Conservation (phyloP, 1,284 basidiomycete species). For the Polyporus tsugae region DNA sequence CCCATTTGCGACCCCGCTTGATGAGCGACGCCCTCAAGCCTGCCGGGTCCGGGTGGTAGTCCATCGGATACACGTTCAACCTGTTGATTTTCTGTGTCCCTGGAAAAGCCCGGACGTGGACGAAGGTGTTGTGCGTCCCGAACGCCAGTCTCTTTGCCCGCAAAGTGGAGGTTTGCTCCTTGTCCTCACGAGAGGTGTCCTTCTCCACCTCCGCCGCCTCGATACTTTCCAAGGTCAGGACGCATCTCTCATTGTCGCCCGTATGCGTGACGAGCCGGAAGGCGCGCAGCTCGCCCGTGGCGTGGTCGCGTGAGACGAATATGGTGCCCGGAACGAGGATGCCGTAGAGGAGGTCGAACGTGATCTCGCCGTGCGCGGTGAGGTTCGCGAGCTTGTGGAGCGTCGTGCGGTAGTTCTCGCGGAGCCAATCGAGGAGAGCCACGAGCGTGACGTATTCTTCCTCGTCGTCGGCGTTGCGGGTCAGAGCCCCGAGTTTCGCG, state of each 20-base stretch:
- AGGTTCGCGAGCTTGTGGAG: constrained; percentile 50
- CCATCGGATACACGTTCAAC: constrained; percentile 58
- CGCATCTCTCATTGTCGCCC: constrained; percentile 42
- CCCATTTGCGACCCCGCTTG: constrained; percentile 62
- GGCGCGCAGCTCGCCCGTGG: constrained; percentile 52
- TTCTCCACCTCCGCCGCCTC: constrained; percentile 53
- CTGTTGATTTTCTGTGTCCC: constrained; percentile 52
- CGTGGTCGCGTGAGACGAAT: constrained; percentile 11
- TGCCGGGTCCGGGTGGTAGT: constrained; percentile 52
- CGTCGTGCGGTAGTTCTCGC: constrained; percentile 55
- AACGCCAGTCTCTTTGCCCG: constrained; percentile 26
- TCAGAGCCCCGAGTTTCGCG: constrained; percentile 44
- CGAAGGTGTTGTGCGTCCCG: constrained; percentile 48
- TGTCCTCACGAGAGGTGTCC: constrained; percentile 2
- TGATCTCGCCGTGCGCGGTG: constrained; percentile 59
- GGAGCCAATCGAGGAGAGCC: constrained; percentile 46
- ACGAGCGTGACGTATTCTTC: constrained; percentile 51
- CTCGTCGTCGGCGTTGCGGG: constrained; percentile 42
- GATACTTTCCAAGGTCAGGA: constrained; percentile 54
- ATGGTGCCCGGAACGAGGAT: constrained; percentile 18
- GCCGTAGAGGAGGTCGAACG: constrained; percentile 58
- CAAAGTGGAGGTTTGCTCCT: constrained; percentile 3
- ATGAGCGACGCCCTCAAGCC: constrained; percentile 48
- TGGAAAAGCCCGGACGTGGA: constrained; percentile 52
- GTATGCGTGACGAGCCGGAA: constrained; percentile 46